Base-by-base conservation (phyloP, 345 rosid genomes). In the Noccaea bulbosa region DNA sequence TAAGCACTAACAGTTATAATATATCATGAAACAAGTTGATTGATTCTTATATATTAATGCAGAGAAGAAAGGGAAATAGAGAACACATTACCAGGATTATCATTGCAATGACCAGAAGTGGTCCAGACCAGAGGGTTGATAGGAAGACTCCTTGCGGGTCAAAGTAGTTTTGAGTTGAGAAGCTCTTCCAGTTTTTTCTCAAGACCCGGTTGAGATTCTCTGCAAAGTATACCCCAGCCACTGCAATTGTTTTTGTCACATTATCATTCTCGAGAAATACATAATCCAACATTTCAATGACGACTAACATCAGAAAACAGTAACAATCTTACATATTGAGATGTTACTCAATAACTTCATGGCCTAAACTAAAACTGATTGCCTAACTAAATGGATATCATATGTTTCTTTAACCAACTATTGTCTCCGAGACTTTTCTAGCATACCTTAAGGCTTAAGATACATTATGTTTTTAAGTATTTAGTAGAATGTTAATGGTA, bases 91-190 rank as follows among this genome's bases (percentile, higher is more conserved):
- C 99, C 97, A 94, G 75, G 71, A 94, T 89, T 44, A 87, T 67
- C 68, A 87, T 84, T 45, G 99, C 89, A 51, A 89, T 82, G 71
- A 80, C 60, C 7, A 94, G 84, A 74, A 94, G 98, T 41, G 99
- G 99, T 22, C 97, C 96, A 5, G 99, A 95, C 99, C 98, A 94
- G 67, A 94, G 86, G 6, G 76, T 79, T 1, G 99, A 94, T 1
- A 92, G 73, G 69, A 94, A 94, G 54, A 90, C 39, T 67, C 99
- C 99, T 12, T 88, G 86, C 0, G 74, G 84, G 79, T 94, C 99
- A 68, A 91, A 94, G 72, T 94, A 94, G 77, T 94, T 88, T 74
- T 89, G 99, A 11, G 84, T 81, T 24, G 99, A 85, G 84, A 94
- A 92, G 79, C 85, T 86, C 70, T 72, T 87, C 97, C 97, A 94